A percentile compares a stretch with the other conserved stretches of the same genome.
These are phyloP conservation scores for Paragyromitra xinjiangensis DNA, from an alignment of 495 filamentous ascomycete genomes.

Conservation along the genomic window DNA sequence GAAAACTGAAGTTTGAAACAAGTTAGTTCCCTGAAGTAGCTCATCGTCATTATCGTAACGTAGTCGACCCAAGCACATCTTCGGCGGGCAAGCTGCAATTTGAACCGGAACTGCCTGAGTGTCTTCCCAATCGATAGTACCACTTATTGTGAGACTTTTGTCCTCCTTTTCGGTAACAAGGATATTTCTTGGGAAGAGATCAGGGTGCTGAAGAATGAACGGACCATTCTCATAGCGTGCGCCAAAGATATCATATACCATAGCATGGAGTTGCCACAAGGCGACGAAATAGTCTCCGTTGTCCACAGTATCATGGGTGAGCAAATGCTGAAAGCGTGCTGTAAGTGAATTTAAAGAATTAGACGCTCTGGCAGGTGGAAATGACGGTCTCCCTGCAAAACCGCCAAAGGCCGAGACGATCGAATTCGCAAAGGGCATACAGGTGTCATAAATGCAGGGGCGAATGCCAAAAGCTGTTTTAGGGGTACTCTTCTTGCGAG, in stretches of 20 bases:
- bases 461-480: constrained; percentile 44
- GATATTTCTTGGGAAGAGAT: constrained; percentile 33
- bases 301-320: constrained; percentile 20
- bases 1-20: constrained; percentile 14
- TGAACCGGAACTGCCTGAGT: constrained; percentile 23
- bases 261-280: constrained; percentile 39
- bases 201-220: constrained; percentile 40
- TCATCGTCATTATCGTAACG: background rate
- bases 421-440: constrained; percentile 41
- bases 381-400: background rate
- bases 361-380: constrained; percentile 32
- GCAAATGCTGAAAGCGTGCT: constrained; percentile 40
- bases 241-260: constrained; percentile 46
- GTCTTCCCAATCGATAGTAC: constrained; percentile 32
- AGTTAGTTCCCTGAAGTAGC: background rate
- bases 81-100: constrained; percentile 30
- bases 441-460: constrained; percentile 39
- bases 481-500: constrained; percentile 23
- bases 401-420: constrained; percentile 37
- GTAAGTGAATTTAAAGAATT: constrained; percentile 42
- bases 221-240: constrained; percentile 39
- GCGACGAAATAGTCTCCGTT: constrained; percentile 21
- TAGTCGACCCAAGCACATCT: constrained; percentile 20
- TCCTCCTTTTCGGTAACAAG: background rate
- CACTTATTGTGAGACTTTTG: constrained; percentile 7